Conservation (phyloP, 805 yeast species). For the Lipomyces sp. region DNA sequence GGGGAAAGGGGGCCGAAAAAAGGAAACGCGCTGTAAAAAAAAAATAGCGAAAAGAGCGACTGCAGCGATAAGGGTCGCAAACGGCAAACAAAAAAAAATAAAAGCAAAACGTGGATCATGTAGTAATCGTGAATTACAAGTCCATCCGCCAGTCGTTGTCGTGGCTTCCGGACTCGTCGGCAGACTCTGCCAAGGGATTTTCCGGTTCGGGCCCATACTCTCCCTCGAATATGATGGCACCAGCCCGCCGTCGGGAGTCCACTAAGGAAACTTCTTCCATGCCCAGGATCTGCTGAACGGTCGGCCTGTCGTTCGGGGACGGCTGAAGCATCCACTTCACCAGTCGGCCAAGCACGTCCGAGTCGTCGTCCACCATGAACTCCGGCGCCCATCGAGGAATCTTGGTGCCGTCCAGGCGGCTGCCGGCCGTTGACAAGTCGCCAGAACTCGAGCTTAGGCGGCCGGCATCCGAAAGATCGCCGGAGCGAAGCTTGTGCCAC, state of each 20-base stretch:
- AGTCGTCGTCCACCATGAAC: constrained; percentile 65
- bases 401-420: constrained; percentile 13
- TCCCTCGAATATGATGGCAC: constrained; percentile 93
- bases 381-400: constrained; percentile 83
- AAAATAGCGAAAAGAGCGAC: too few relatives aligned
- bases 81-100: not conserved
- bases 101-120: not conserved
- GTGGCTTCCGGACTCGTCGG: constrained; percentile 12
- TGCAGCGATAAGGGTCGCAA: too few relatives aligned
- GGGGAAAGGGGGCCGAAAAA: too few relatives aligned
- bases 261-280: constrained; percentile 73
- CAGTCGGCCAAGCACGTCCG: constrained; percentile 61
- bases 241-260: constrained; percentile 77
- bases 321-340: constrained; percentile 91
- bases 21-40: too few relatives aligned
- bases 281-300: constrained; percentile 65
- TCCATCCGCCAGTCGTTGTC: constrained; percentile 33
- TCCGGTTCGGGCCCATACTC: constrained; percentile 83
- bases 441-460: constrained; percentile 45
- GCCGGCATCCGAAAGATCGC: constrained; percentile 85
- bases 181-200: not conserved
- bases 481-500: constrained; percentile 94
- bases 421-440: constrained; percentile 45
- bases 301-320: constrained; percentile 74
- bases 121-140: not conserved